A percentile compares a stretch with the other conserved stretches of the same genome.
These are phyloP conservation scores for Cladosporium sp. DNA, from an alignment of 2,329 filamentous ascomycete genomes.

Conservation along the genomic window DNA sequence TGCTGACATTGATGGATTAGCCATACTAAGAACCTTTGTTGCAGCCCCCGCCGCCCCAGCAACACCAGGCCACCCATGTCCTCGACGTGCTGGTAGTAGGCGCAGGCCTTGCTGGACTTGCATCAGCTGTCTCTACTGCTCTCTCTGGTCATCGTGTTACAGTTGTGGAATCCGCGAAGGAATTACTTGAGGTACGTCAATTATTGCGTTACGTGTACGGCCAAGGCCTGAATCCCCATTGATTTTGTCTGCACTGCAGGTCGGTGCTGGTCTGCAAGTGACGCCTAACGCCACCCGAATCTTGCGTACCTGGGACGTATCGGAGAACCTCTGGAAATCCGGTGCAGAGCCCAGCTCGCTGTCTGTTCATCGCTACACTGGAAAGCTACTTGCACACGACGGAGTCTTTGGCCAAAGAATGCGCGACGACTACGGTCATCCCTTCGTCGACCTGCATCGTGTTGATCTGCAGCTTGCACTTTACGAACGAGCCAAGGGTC, in stretches of 20 bases:
- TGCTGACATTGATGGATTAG: background rate
- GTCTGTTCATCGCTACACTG: conserved; percentile 54
- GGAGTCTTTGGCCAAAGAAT: conserved; percentile 56
- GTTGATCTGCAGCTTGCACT: conserved; percentile 61
- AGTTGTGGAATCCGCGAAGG: conserved; percentile 38
- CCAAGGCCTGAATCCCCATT: no score
- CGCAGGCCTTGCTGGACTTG: conserved; percentile 37
- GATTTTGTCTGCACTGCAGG: conserved; percentile 32
- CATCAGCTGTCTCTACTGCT: conserved; percentile 35
- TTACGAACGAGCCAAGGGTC: conserved; percentile 50
- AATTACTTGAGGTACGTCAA: conserved; percentile 42
- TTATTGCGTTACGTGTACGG: background rate
- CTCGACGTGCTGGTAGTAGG: conserved; percentile 28
- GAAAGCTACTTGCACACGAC: conserved; percentile 51
- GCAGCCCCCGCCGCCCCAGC: background rate
- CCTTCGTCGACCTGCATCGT: conserved; percentile 62
- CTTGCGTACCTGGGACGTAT: conserved; percentile 53
- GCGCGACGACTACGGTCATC: conserved; percentile 55
- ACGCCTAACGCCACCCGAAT: conserved; percentile 43
- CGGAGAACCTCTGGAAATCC: conserved; percentile 42
- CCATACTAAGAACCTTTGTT: background rate
- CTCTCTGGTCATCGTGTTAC: conserved; percentile 36
- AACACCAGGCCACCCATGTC: background rate
- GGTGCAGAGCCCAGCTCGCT: conserved; percentile 50
- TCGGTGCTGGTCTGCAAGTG: conserved; percentile 57